These are phyloP conservation scores for Obelidium mucronatum DNA, from an alignment of 192 early-diverging fungal species.

Conservation along the genomic window DNA sequence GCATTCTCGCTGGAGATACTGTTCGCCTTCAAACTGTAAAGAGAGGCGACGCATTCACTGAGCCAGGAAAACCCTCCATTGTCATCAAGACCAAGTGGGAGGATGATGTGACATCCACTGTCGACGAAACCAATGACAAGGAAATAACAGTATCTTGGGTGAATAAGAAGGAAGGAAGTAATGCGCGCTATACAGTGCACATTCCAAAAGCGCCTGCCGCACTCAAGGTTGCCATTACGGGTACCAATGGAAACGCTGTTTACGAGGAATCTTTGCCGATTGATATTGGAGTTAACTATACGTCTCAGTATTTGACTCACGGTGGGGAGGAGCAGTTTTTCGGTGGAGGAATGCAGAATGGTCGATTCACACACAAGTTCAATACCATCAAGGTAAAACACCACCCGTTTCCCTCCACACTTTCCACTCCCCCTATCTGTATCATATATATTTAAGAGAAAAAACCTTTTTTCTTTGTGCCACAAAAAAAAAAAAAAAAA, in stretches of 20 bases:
- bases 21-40: not conserved
- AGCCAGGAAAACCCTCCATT: not conserved
- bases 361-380: conserved; percentile 16
- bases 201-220: not conserved
- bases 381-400: not conserved
- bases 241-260: not conserved
- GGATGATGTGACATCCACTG: not conserved
- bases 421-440: no score
- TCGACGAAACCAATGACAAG: not conserved
- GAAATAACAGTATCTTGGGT: not conserved
- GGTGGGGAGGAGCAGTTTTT: conserved; percentile 10
- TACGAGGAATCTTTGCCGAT: not conserved
- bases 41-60: not conserved
- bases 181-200: not conserved
- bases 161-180: not conserved
- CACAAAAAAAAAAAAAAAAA: not conserved
- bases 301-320: not conserved
- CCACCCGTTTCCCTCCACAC: no score
- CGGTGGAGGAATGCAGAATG: conserved; percentile 27
- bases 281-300: not conserved
- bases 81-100: not conserved
- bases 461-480: no score
- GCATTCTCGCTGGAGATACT: not conserved
- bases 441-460: no score
- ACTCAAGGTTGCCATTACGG: not conserved